These are phyloP conservation scores for Periglandula ipomoeae DNA, from an alignment of 2,329 filamentous ascomycete species.

Conservation along the genomic window DNA sequence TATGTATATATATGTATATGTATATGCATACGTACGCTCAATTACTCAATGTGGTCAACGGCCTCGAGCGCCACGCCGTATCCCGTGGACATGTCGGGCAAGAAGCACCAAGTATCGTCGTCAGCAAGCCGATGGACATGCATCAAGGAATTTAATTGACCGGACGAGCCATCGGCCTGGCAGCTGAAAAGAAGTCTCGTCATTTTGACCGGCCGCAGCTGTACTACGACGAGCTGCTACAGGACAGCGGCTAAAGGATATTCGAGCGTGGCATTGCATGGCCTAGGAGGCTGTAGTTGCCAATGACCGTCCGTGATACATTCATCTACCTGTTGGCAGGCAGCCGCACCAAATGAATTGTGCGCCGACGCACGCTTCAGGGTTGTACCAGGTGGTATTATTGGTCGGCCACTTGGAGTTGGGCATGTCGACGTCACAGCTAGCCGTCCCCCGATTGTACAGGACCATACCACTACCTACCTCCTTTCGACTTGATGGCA, in stretches of 20 bases:
- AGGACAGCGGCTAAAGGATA: not conserved
- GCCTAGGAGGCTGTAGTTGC: not conserved
- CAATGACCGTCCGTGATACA: conserved; percentile 2
- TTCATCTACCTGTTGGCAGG: not conserved
- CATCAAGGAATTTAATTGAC: not conserved
- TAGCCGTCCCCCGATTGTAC: not conserved
- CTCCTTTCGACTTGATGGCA: no score
- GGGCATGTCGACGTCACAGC: not conserved
- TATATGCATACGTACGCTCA: no score
- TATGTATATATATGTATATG: no score
- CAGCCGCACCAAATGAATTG: not conserved
- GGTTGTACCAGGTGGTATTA: not conserved
- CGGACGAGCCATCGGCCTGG: not conserved
- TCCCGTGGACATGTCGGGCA: not conserved
- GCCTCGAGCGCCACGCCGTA: not conserved
- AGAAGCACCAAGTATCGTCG: not conserved
- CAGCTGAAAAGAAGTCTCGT: not conserved
- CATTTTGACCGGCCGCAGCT: conserved; percentile 3
- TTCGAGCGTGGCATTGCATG: not conserved
- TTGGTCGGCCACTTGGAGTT: not conserved
- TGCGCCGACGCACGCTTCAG: not conserved
- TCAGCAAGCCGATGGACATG: not conserved
- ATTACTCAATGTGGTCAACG: not conserved
- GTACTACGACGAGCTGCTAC: conserved; percentile 1
- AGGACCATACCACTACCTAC: no score